phyloP scores from a whole-genome alignment of 139 green algal genomes.

The Dunaliella primolecta region DNA sequence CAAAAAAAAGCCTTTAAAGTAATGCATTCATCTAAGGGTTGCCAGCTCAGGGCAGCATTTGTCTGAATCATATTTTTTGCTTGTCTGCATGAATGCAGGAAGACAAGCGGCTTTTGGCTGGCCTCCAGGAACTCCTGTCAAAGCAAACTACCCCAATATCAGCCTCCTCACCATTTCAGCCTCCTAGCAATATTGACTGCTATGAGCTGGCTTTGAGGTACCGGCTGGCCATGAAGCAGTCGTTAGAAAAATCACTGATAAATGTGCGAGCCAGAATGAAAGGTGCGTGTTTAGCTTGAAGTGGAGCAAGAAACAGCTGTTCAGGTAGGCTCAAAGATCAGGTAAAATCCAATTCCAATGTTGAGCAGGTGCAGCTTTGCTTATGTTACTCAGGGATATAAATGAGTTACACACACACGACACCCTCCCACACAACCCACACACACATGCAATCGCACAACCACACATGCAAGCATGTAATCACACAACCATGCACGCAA shows the following conservation, averaged over 20 bases:
- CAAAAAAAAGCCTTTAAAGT: too few relatives aligned
- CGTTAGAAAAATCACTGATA: neutral
- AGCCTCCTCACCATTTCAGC: neutral
- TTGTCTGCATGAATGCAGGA: neutral
- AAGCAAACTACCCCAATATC: neutral
- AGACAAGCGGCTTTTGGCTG: neutral
- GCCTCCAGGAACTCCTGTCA: neutral
- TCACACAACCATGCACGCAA: neutral
- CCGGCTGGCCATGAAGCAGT: constrained; percentile 7
- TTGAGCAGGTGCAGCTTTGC: too few relatives aligned
- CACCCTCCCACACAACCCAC: too few relatives aligned
- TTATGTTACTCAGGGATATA: too few relatives aligned
- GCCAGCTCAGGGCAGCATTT: too few relatives aligned
- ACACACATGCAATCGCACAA: too few relatives aligned
- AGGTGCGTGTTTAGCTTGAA: neutral
- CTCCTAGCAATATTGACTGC: neutral
- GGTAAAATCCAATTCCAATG: neutral
- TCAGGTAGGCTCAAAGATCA: neutral
- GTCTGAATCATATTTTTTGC: too few relatives aligned
- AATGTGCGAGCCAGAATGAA: neutral
- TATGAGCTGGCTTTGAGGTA: neutral
- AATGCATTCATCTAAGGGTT: too few relatives aligned
- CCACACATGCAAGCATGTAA: neutral
- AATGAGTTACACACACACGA: too few relatives aligned
- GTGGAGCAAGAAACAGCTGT: neutral